Evolutionary conservation across 108 stramenopile species (phyloP).

Genomic region (Chaetoceros muelleri): DNA sequence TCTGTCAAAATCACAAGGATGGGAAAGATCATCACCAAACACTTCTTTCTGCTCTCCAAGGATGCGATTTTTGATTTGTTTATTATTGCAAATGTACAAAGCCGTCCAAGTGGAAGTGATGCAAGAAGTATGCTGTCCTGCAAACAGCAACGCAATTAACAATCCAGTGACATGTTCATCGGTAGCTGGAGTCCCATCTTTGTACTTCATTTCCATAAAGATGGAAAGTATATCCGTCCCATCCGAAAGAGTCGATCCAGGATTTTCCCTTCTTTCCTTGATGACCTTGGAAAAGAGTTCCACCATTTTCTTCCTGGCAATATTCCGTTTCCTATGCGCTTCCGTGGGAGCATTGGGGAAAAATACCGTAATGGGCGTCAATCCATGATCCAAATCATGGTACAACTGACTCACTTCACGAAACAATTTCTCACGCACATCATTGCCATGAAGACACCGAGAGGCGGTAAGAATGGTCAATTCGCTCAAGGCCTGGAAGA

Average conservation of each 20-base stretch:
- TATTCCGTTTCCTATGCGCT: constrained; percentile 73
- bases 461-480: constrained; percentile 96
- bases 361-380: constrained; percentile 97
- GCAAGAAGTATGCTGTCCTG: constrained; percentile 98
- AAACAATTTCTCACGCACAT: constrained; percentile 95
- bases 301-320: constrained; percentile 87
- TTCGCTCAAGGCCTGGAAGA: constrained; percentile 82
- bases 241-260: constrained; percentile 43
- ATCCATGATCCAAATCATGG: constrained; percentile 94
- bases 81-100: constrained; percentile 79
- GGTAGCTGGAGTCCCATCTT: constrained; percentile 84
- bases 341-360: constrained; percentile 91
- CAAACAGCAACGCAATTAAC: constrained; percentile 96
- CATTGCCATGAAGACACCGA: constrained; percentile 95
- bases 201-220: constrained; percentile 98
- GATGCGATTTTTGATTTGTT: constrained; percentile 64
- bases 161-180: constrained; percentile 96
- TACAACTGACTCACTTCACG: constrained; percentile 89
- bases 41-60: constrained; percentile 68
- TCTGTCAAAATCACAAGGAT: constrained; percentile 51
- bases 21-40: constrained; percentile 17
- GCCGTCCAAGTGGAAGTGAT: constrained; percentile 96
- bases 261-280: constrained; percentile 68
- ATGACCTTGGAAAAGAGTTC: constrained; percentile 90
- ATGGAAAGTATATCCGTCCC: constrained; percentile 93